Percentiles rank a stretch among this genome's conserved stretches.
Conservation (phyloP, 441 rosid species). For the Francoa sonchifolia region DNA sequence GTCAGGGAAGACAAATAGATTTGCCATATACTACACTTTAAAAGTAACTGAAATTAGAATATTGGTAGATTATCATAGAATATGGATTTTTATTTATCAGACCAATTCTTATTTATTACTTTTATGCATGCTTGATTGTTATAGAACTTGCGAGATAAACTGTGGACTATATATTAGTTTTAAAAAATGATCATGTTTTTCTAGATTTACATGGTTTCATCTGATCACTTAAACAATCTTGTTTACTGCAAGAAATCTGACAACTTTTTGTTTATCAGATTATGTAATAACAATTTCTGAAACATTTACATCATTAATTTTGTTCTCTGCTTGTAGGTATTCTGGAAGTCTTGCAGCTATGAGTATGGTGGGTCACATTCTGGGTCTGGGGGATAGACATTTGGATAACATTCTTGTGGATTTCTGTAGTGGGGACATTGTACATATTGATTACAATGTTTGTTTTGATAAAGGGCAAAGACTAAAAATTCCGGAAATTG, state of each 20-base stretch:
- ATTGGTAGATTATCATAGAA: no score
- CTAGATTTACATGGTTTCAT: no score
- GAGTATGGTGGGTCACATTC: constrained; percentile 97
- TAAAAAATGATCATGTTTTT: no score
- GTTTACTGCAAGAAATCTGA: no score
- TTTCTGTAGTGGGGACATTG: constrained; percentile 89
- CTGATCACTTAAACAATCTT: background rate
- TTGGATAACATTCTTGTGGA: constrained; percentile 95
- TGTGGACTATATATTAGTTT: no score
- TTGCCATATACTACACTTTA: no score
- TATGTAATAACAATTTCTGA: background rate
- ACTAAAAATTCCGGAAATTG: constrained; percentile 90
- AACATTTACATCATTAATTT: constrained; percentile 2
- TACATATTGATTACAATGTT: constrained; percentile 94
- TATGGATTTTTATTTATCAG: no score
- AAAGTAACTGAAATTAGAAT: no score
- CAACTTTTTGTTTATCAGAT: background rate
- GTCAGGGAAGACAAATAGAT: no score
- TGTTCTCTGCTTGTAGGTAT: constrained; percentile 48
- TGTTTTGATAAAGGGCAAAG: constrained; percentile 97
- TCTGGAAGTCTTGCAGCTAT: constrained; percentile 94
- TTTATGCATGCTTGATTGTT: no score
- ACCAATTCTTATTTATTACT: no score
- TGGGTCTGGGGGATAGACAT: constrained; percentile 97
- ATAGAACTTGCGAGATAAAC: no score